These are phyloP conservation scores for Pseudodiploospora longispora DNA, from an alignment of 2,329 filamentous ascomycete genomes.

Conservation along the genomic window DNA sequence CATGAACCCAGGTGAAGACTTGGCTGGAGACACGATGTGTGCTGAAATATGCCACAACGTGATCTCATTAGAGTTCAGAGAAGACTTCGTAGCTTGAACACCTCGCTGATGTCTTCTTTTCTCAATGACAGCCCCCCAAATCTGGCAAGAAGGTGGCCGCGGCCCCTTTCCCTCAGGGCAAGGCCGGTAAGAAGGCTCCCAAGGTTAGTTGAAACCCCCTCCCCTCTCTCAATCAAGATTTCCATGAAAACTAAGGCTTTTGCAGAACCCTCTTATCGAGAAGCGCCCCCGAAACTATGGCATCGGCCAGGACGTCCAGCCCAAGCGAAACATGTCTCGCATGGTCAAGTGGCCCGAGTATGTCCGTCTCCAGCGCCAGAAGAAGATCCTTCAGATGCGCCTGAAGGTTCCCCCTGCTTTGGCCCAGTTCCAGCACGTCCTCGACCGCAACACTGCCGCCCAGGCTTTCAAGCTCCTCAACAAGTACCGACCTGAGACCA, in stretches of 20 bases:
- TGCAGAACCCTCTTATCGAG: slow-evolving; percentile 97
- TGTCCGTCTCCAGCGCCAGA: slow-evolving; percentile 90
- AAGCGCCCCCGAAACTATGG: slow-evolving; percentile 96
- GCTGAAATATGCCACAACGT: slow-evolving; percentile 47
- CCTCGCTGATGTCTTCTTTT: slow-evolving; percentile 97
- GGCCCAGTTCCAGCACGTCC: slow-evolving; percentile 94
- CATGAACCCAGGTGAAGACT: slow-evolving; percentile 44
- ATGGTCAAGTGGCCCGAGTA: slow-evolving; percentile 99
- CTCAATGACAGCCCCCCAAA: slow-evolving; percentile 99
- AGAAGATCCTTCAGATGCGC: slow-evolving; percentile 95
- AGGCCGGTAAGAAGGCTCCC: slow-evolving; percentile 90
- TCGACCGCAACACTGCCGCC: slow-evolving; percentile 92
- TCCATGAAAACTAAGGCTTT: not conserved
- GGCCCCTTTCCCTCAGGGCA: slow-evolving; percentile 91
- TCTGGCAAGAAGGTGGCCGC: slow-evolving; percentile 94
- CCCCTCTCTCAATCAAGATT: not conserved
- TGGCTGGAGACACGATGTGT: slow-evolving; percentile 53
- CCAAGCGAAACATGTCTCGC: slow-evolving; percentile 86
- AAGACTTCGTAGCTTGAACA: slow-evolving; percentile 72
- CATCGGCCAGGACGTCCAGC: slow-evolving; percentile 98
- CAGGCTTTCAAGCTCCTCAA: slow-evolving; percentile 99
- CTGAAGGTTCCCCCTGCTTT: slow-evolving; percentile 97
- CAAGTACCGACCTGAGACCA: slow-evolving; percentile 99
- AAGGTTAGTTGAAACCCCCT: slow-evolving; percentile 62
- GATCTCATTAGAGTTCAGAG: slow-evolving; percentile 87